phyloP scores from a whole-genome alignment of 139 green algal genomes.

The Tetraselmis striata region DNA sequence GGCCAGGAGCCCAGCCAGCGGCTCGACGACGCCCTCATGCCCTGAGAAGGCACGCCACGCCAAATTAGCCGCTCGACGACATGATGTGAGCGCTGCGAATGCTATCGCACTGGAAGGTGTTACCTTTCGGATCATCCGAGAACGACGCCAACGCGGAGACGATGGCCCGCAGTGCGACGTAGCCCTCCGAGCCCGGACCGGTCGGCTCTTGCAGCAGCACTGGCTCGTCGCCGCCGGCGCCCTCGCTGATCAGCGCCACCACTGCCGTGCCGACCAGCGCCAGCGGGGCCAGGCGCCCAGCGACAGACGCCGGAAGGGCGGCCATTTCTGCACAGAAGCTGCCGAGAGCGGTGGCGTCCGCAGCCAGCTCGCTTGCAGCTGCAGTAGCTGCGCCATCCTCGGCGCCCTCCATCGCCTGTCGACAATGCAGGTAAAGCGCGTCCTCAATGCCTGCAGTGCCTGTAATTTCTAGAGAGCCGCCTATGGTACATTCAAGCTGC shows the following conservation, averaged over 20 bases:
- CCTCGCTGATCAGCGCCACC: neutral
- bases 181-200: neutral
- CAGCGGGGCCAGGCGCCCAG: neutral
- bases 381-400: too few relatives aligned
- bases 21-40: neutral
- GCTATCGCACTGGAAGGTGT: too few relatives aligned
- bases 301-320: neutral
- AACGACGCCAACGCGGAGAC: too few relatives aligned
- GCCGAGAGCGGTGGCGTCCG: neutral
- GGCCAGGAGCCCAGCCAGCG: neutral
- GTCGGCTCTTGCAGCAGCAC: neutral
- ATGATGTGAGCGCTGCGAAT: too few relatives aligned
- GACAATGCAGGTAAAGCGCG: too few relatives aligned
- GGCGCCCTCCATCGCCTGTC: too few relatives aligned
- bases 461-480: too few relatives aligned
- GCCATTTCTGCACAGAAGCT: neutral
- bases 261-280: neutral
- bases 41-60: neutral
- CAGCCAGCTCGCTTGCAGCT: neutral
- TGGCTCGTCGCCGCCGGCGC: neutral
- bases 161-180: neutral
- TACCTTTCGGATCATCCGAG: too few relatives aligned
- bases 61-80: too few relatives aligned
- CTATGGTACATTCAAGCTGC: too few relatives aligned
- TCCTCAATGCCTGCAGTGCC: too few relatives aligned